Base-by-base conservation (phyloP, 345 rosid genomes). In the Triadica sebifera region DNA sequence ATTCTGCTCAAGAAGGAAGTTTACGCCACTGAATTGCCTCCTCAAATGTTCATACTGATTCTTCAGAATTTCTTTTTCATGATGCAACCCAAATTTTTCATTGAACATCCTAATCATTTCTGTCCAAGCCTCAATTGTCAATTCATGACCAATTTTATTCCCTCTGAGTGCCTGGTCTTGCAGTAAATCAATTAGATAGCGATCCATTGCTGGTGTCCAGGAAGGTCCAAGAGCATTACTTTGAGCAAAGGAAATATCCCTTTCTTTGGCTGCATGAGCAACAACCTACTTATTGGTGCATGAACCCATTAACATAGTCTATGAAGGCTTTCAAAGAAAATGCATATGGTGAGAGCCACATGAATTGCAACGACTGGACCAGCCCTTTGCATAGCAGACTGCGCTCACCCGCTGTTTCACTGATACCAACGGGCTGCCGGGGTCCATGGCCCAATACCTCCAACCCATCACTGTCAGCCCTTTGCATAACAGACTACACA, bases 141-240 rank as follows among this genome's bases (percentile, higher is more conserved):
- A 80, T 16, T 64, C 20, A 55, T 65, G 76, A 69, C 77, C 78
- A 67, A 80, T 82, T 71, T 82, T 85, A 80, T 85, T 85, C 77
- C 87, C 87, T 70, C 79, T 74, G 9, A 82, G 78, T 19, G 80
- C 75, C 64, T 82, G 87, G 71, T 85, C 78, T 77, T 80, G 80
- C 71, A 85, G 69, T 65, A 85, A 76, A 72, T 85, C 85, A 73
- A 78, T 74, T 25, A 85, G 73, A 78, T 80, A 79, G 53, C 59
- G 51, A 76, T 85, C 85, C 82, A 82, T 78, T 41, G 74, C 22
- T 25, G 79, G 63, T 53, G 73, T 76, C 85, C 85, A 85, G 65
- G 24, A 49, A 12, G 52, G 65, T 49, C 77, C 65, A 17, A 39
- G 58, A 50, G 19, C 63, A 25, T 78, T 67, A 57, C 60, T 56